Conservation (phyloP, 2,329 filamentous ascomycete species). For the Aspergillus caelatus region DNA sequence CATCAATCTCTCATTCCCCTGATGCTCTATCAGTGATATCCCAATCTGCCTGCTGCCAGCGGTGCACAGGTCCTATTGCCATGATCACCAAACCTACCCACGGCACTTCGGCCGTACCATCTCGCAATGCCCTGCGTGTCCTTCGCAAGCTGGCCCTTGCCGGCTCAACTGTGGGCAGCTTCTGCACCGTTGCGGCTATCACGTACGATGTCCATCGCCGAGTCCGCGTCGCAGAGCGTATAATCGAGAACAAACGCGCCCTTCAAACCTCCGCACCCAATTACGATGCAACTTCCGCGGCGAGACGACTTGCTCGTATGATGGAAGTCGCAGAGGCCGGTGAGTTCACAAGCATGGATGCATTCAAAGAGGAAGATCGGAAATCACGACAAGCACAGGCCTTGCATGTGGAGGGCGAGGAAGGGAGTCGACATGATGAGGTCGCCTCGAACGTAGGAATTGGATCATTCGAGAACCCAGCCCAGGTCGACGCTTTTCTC, state of each 20-base stretch:
- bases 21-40: conserved; percentile 20
- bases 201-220: conserved; percentile 47
- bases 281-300: conserved; percentile 44
- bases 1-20: neutral
- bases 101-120: conserved; percentile 40
- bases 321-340: conserved; percentile 49
- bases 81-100: conserved; percentile 38
- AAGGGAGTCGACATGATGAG: neutral
- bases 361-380: conserved; percentile 34
- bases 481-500: conserved; percentile 10
- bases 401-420: conserved; percentile 4
- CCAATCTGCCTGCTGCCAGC: conserved; percentile 27
- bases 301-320: conserved; percentile 42
- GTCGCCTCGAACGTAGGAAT: neutral
- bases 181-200: conserved; percentile 44
- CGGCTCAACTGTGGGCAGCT: conserved; percentile 42
- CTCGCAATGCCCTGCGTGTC: conserved; percentile 48
- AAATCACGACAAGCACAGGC: conserved; percentile 18
- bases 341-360: conserved; percentile 44
- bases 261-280: conserved; percentile 45
- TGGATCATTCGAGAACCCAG: neutral
- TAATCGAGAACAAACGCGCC: conserved; percentile 48
- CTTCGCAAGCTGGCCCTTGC: conserved; percentile 40
- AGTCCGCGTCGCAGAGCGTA: conserved; percentile 44
- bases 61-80: conserved; percentile 24